Percentiles rank a stretch among this genome's conserved stretches.
phyloP scores from a whole-genome alignment of 768 basidiomycete genomes.

The Erythrobasidium yunnanense region DNA sequence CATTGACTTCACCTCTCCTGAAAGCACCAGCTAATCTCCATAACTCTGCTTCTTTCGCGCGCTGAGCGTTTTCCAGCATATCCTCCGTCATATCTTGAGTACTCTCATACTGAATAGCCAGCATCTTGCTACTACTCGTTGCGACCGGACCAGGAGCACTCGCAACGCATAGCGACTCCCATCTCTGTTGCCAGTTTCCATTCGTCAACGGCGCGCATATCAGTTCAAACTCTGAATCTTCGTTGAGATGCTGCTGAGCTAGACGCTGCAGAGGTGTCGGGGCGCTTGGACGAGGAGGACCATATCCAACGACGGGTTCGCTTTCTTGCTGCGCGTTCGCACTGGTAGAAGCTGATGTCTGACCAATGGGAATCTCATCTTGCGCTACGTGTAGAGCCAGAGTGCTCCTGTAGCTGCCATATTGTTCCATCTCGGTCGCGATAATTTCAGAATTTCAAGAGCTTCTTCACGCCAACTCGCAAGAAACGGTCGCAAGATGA shows the following conservation, averaged over 20 bases:
- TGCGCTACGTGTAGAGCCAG: slow-evolving; percentile 27
- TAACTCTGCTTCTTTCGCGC: slow-evolving; percentile 49
- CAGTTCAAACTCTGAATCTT: slow-evolving; percentile 57
- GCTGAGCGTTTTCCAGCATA: slow-evolving; percentile 38
- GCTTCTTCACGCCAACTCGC: no score
- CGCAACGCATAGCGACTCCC: slow-evolving; percentile 73
- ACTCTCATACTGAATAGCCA: neutral
- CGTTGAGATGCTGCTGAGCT: slow-evolving; percentile 22
- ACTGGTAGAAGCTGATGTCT: slow-evolving; percentile 6
- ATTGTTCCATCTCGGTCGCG: no score
- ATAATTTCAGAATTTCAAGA: no score
- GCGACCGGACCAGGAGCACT: neutral
- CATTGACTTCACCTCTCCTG: slow-evolving; percentile 69
- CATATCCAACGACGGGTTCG: slow-evolving; percentile 9
- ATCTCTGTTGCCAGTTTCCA: slow-evolving; percentile 69
- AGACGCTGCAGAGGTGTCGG: slow-evolving; percentile 28
- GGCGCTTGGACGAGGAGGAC: neutral
- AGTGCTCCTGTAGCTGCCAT: slow-evolving; percentile 11
- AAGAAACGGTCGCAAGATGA: no score
- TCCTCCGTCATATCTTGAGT: neutral
- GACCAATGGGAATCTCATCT: slow-evolving; percentile 21
- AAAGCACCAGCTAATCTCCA: slow-evolving; percentile 81
- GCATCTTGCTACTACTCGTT: slow-evolving; percentile 12
- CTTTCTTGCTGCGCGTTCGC: neutral
- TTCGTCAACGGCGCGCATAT: slow-evolving; percentile 83